Percentiles rank a stretch among this genome's conserved stretches.
Conservation (phyloP, 2,329 filamentous ascomycete species). For the Bipolaris oryzae region DNA sequence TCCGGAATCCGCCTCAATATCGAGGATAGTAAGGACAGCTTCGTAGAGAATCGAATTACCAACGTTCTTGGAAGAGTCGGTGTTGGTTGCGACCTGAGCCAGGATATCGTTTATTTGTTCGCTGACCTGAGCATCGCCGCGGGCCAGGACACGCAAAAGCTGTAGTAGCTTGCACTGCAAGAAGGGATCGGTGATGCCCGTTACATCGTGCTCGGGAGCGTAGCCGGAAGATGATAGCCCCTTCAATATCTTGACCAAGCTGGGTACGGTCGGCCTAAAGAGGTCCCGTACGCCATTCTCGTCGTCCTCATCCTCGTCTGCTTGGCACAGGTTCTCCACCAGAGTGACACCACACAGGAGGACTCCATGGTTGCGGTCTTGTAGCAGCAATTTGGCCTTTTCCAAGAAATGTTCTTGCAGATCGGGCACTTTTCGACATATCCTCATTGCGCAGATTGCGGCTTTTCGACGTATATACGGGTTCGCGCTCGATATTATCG, state of each 20-base stretch:
- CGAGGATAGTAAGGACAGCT: slow-evolving; percentile 92
- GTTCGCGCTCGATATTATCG: slow-evolving; percentile 87
- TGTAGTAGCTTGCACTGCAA: slow-evolving; percentile 95
- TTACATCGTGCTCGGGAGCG: slow-evolving; percentile 96
- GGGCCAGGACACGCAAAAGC: slow-evolving; percentile 81
- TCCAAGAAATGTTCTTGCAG: slow-evolving; percentile 96
- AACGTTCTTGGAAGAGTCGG: slow-evolving; percentile 96
- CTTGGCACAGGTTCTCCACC: slow-evolving; percentile 90
- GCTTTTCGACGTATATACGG: slow-evolving; percentile 98
- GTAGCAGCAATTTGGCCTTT: slow-evolving; percentile 84
- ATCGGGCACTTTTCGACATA: slow-evolving; percentile 97
- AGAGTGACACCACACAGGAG: slow-evolving; percentile 89
- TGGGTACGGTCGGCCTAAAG: slow-evolving; percentile 84
- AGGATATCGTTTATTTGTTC: slow-evolving; percentile 99
- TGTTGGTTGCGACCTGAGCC: slow-evolving; percentile 96
- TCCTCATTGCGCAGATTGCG: slow-evolving; percentile 97
- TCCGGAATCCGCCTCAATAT: slow-evolving; percentile 97
- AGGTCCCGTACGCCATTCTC: slow-evolving; percentile 88
- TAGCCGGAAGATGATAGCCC: slow-evolving; percentile 93
- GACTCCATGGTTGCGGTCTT: slow-evolving; percentile 95
- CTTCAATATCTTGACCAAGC: slow-evolving; percentile 88
- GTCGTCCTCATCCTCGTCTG: slow-evolving; percentile 89
- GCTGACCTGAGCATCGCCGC: slow-evolving; percentile 84
- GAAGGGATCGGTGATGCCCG: slow-evolving; percentile 96
- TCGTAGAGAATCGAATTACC: slow-evolving; percentile 98